Evolutionary conservation across 2,329 filamentous ascomycete genomes (phyloP).

Genomic region (Ophiostoma pallidulum): DNA sequence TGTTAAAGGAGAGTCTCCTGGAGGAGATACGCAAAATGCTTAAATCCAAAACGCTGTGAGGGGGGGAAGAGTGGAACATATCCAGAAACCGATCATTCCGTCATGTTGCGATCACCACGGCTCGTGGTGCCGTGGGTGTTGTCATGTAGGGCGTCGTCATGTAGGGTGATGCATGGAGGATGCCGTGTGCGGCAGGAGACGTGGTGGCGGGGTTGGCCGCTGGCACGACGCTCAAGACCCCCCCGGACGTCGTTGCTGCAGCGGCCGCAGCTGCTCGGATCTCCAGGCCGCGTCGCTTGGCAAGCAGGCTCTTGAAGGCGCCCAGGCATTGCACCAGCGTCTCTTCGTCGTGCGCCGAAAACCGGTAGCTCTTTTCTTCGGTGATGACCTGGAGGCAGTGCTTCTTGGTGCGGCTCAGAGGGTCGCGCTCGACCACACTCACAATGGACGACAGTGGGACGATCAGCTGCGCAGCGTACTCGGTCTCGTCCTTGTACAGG

Average conservation of each 20-base stretch:
- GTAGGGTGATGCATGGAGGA: not conserved
- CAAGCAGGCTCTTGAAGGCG: slow-evolving; percentile 77
- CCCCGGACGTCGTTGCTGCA: slow-evolving; percentile 7
- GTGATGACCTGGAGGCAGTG: slow-evolving; percentile 89
- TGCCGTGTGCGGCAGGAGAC: not conserved
- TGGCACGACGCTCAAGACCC: too few relatives aligned
- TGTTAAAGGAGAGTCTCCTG: too few relatives aligned
- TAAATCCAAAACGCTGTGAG: not conserved
- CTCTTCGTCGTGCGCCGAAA: slow-evolving; percentile 74
- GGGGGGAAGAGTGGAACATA: not conserved
- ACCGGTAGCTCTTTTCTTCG: slow-evolving; percentile 76
- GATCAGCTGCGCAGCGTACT: slow-evolving; percentile 81
- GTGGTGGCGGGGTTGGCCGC: not conserved
- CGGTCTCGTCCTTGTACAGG: slow-evolving; percentile 85
- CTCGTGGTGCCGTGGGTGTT: not conserved
- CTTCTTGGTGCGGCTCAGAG: slow-evolving; percentile 71
- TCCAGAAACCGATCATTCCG: slow-evolving; percentile 1
- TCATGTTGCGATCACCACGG: slow-evolving; percentile 6
- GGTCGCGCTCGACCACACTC: slow-evolving; percentile 86
- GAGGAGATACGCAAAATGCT: not conserved
- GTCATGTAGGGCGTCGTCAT: not conserved
- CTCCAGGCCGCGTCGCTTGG: slow-evolving; percentile 57
- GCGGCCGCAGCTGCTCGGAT: slow-evolving; percentile 34
- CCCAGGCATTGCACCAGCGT: slow-evolving; percentile 75
- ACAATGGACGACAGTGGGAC: slow-evolving; percentile 70